A percentile compares a stretch with the other conserved stretches of the same genome.
Conservation (phyloP, 108 stramenopile species). For the Pseudonitzschia multiseries region DNA sequence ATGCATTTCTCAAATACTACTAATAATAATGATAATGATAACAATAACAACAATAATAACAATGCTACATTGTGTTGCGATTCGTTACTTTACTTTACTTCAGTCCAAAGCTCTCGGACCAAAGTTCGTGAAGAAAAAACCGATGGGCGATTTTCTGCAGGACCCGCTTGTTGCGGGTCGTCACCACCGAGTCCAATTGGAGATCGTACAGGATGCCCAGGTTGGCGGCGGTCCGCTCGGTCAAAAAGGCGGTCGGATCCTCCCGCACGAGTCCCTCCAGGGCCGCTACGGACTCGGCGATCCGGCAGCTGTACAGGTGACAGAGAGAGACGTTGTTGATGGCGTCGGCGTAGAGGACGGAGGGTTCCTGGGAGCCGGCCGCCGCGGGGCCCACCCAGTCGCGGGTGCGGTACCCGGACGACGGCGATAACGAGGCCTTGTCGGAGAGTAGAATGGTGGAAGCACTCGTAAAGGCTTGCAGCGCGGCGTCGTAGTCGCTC, state of each 20-base stretch:
- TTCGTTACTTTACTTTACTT: not conserved
- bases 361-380: constrained; percentile 25
- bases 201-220: constrained; percentile 94
- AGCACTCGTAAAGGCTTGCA: constrained; percentile 52
- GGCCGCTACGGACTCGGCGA: constrained; percentile 54
- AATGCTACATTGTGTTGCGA: too few relatives aligned
- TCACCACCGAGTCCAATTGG: constrained; percentile 65
- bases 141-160: constrained; percentile 83
- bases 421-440: too few relatives aligned
- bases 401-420: constrained; percentile 13
- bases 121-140: constrained; percentile 88
- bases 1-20: too few relatives aligned
- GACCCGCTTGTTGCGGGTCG: constrained; percentile 70
- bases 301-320: constrained; percentile 69
- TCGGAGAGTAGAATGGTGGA: constrained; percentile 31
- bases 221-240: constrained; percentile 88
- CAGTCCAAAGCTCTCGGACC: constrained; percentile 74
- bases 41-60: too few relatives aligned
- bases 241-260: constrained; percentile 75
- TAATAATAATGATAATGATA: too few relatives aligned
- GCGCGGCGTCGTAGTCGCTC: constrained; percentile 61
- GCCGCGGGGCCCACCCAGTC: constrained; percentile 42
- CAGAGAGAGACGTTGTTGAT: constrained; percentile 84
- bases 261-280: constrained; percentile 82
- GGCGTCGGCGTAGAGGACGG: constrained; percentile 44